These are phyloP conservation scores for Podila verticillata DNA, from an alignment of 192 early-diverging fungal genomes.

Conservation along the genomic window DNA sequence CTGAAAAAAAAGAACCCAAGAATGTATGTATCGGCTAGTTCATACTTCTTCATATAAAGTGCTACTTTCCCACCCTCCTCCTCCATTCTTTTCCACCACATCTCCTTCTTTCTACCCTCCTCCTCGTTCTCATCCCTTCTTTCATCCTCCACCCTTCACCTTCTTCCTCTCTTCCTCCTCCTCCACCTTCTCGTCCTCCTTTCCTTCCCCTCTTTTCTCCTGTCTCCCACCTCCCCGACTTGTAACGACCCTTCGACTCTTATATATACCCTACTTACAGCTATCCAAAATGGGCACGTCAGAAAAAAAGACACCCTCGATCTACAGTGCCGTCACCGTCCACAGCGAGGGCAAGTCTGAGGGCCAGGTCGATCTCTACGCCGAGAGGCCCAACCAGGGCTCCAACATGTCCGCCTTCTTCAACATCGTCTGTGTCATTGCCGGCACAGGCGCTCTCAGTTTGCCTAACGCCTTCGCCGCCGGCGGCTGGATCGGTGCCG, in stretches of 20 bases:
- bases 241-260: too few species aligned
- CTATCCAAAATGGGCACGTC: too few species aligned
- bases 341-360: background rate
- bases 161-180: background rate
- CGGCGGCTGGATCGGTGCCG: slow-evolving; percentile 78
- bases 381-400: slow-evolving; percentile 51
- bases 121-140: too few species aligned
- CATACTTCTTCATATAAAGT: background rate
- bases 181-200: too few species aligned
- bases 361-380: slow-evolving; percentile 17
- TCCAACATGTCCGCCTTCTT: slow-evolving; percentile 58
- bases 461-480: slow-evolving; percentile 62
- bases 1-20: too few species aligned
- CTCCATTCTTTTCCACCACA: background rate
- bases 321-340: too few species aligned
- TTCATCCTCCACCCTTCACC: background rate
- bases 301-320: background rate
- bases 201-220: too few species aligned
- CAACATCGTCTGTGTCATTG: slow-evolving; percentile 69
- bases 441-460: slow-evolving; percentile 68
- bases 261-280: too few species aligned
- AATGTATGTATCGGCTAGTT: too few species aligned
- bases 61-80: background rate
- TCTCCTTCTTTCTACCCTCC: too few species aligned
- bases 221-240: too few species aligned